These are phyloP conservation scores for Diplocarpon rosae DNA, from an alignment of 2,329 filamentous ascomycete genomes.

Conservation along the genomic window DNA sequence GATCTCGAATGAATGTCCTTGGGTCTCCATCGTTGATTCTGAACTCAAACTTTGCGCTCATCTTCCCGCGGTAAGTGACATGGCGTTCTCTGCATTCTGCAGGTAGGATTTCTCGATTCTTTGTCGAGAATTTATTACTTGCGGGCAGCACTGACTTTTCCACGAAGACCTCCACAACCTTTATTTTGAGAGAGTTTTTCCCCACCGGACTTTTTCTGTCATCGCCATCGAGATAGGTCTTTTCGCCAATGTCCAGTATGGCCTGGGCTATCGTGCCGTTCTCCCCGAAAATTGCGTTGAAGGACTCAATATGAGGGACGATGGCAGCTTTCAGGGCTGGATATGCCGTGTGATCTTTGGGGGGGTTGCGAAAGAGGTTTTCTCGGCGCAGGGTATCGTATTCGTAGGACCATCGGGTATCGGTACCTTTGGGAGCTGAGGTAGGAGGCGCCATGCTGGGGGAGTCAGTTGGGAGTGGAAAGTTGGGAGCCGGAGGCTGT, in stretches of 20 bases:
- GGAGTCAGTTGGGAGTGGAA: too few species aligned
- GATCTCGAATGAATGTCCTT: conserved; percentile 69
- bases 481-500: too few species aligned
- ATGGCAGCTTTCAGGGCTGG: conserved; percentile 79
- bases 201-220: conserved; percentile 45
- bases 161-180: conserved; percentile 70
- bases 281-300: conserved; percentile 76
- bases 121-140: conserved; percentile 69
- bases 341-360: conserved; percentile 78
- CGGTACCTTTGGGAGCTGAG: conserved; percentile 31
- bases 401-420: conserved; percentile 69
- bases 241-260: conserved; percentile 80
- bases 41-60: conserved; percentile 76
- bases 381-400: conserved; percentile 82
- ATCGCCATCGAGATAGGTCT: conserved; percentile 76
- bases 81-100: conserved; percentile 92
- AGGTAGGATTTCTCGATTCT: conserved; percentile 76
- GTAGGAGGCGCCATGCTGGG: conserved; percentile 5
- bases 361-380: conserved; percentile 78
- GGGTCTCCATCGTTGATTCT: conserved; percentile 79
- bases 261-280: conserved; percentile 65
- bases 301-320: conserved; percentile 86
- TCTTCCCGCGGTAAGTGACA: conserved; percentile 77
- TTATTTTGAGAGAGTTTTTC: conserved; percentile 67
- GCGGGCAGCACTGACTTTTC: conserved; percentile 72